Percentiles rank a stretch among this genome's conserved stretches.
Evolutionary conservation across 1,139 yeast genomes (phyloP).

Genomic region (Suhomyces wounanorum): DNA sequence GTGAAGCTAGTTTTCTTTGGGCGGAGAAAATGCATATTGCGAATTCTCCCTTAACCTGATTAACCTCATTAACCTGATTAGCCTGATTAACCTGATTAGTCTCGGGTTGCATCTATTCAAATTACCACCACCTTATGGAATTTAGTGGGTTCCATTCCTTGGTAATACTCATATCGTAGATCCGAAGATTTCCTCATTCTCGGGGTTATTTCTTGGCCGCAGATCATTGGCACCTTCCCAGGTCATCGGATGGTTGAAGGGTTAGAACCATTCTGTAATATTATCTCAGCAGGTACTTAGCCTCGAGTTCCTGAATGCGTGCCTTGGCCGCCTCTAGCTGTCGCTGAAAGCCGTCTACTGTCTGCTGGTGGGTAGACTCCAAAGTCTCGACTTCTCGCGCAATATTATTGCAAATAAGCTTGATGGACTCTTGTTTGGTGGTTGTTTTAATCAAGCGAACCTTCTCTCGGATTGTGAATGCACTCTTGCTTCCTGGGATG

Average conservation of each 20-base stretch:
- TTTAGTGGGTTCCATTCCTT: too few species aligned
- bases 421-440: constrained; percentile 25
- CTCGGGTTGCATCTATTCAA: background rate
- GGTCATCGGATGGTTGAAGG: too few species aligned
- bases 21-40: too few species aligned
- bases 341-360: constrained; percentile 12
- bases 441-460: constrained; percentile 26
- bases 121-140: background rate
- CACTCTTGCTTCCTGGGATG: background rate
- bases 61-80: too few species aligned
- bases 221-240: background rate
- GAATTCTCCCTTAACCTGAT: too few species aligned
- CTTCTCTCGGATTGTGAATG: constrained; percentile 23
- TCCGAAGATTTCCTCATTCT: background rate
- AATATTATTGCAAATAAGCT: constrained; percentile 26
- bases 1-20: too few species aligned
- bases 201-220: background rate
- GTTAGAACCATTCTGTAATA: background rate
- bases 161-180: background rate
- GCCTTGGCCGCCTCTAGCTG: constrained; percentile 1
- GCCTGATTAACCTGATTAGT: too few species aligned
- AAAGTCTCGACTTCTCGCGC: constrained; percentile 24
- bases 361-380: constrained; percentile 14
- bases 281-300: background rate
- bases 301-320: constrained; percentile 1